A percentile compares a stretch with the other conserved stretches of the same genome.
Conservation (phyloP, 768 basidiomycete species). For the Agaricus subrufescens region DNA sequence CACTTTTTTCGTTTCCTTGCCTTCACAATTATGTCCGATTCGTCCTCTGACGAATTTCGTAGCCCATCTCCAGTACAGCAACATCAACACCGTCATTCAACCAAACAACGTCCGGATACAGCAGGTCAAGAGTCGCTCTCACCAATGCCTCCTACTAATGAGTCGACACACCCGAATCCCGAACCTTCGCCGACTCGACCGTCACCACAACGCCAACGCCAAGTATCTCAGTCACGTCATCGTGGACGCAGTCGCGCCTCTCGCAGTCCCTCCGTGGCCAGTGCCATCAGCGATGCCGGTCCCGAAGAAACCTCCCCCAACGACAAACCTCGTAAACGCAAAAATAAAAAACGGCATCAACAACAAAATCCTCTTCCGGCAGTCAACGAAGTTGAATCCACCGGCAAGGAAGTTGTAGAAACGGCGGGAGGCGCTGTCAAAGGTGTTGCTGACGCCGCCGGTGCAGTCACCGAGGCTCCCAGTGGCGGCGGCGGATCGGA, state of each 20-base stretch:
- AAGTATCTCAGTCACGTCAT: background rate
- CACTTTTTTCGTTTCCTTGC: no score
- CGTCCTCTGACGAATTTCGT: no score
- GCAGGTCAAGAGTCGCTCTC: no score
- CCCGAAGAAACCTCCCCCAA: slow-evolving; percentile 1
- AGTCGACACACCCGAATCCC: no score
- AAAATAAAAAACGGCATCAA: slow-evolving; percentile 2
- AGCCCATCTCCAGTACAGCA: slow-evolving; percentile 1
- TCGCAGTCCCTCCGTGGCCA: slow-evolving; percentile 10
- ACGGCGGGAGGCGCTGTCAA: background rate
- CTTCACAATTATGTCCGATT: no score
- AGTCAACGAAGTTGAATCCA: slow-evolving; percentile 16
- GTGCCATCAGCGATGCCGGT: slow-evolving; percentile 1
- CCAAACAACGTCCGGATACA: no score
- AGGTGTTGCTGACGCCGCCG: background rate
- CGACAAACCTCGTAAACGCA: slow-evolving; percentile 11
- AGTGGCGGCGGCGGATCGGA: slow-evolving; percentile 8
- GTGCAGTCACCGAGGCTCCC: slow-evolving; percentile 1
- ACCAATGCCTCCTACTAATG: no score
- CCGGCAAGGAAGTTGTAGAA: background rate
- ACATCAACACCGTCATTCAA: no score
- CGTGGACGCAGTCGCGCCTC: slow-evolving; percentile 15
- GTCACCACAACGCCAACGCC: slow-evolving; percentile 1
- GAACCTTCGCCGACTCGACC: slow-evolving; percentile 2
- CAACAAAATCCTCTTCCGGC: slow-evolving; percentile 13